Evolutionary conservation across 495 filamentous ascomycete species (phyloP).

Genomic region (Daldinia loculata): DNA sequence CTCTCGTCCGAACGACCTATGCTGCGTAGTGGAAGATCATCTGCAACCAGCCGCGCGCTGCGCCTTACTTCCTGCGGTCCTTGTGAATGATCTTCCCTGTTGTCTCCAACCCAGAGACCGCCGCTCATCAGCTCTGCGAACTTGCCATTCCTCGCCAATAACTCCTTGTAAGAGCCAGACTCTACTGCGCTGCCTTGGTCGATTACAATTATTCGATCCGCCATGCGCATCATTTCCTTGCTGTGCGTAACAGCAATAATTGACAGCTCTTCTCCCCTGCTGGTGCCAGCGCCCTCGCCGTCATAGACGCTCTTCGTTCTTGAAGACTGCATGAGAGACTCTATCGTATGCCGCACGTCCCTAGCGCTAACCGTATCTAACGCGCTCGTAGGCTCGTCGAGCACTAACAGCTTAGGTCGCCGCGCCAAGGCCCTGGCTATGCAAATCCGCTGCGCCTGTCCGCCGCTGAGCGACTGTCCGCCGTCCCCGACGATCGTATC

Average conservation of each 20-base stretch:
- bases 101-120: slow-evolving; percentile 43
- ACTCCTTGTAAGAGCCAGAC: slow-evolving; percentile 65
- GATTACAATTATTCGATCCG: slow-evolving; percentile 73
- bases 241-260: slow-evolving; percentile 81
- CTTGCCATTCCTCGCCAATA: slow-evolving; percentile 51
- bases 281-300: slow-evolving; percentile 2
- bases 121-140: slow-evolving; percentile 51
- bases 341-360: slow-evolving; percentile 70
- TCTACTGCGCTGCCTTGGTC: slow-evolving; percentile 74
- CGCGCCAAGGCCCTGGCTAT: slow-evolving; percentile 84
- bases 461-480: slow-evolving; percentile 77
- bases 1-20: slow-evolving; percentile 10
- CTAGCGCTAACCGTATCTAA: slow-evolving; percentile 77
- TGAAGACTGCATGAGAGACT: slow-evolving; percentile 53
- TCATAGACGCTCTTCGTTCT: not conserved
- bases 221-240: slow-evolving; percentile 83
- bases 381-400: slow-evolving; percentile 89
- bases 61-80: not conserved
- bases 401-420: slow-evolving; percentile 72
- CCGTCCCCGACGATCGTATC: slow-evolving; percentile 80
- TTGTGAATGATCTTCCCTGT: not conserved
- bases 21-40: slow-evolving; percentile 37
- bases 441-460: slow-evolving; percentile 82
- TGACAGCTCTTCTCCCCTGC: slow-evolving; percentile 50
- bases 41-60: not conserved